Percentiles rank a stretch among this genome's conserved stretches.
Evolutionary conservation across 192 early-diverging fungal genomes (phyloP).

Genomic region (Coemansia guatemalensis): DNA sequence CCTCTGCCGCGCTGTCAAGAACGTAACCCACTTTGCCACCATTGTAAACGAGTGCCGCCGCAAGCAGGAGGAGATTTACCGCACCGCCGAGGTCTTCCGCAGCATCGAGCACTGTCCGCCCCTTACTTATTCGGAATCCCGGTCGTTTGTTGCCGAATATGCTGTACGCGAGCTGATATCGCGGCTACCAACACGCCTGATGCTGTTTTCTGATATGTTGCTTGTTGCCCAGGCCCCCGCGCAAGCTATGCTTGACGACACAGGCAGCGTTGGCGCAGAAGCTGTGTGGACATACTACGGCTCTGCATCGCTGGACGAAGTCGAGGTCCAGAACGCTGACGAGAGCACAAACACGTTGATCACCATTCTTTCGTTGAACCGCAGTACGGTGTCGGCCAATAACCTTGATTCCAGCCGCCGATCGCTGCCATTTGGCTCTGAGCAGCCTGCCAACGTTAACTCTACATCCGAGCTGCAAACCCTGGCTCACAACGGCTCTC

Average conservation of each 20-base stretch:
- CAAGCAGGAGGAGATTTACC: constrained; percentile 50
- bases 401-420: constrained; percentile 16
- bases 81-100: constrained; percentile 31
- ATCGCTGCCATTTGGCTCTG: constrained; percentile 23
- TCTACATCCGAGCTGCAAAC: constrained; percentile 14
- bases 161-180: constrained; percentile 49
- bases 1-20: constrained; percentile 48
- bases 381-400: constrained; percentile 15
- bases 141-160: constrained; percentile 37
- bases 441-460: constrained; percentile 1
- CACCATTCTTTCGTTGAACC: constrained; percentile 49
- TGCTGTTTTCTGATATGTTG: constrained; percentile 46
- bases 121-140: constrained; percentile 30
- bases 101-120: constrained; percentile 41
- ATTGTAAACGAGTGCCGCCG: constrained; percentile 53
- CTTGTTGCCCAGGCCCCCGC: constrained; percentile 45
- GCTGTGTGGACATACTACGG: constrained; percentile 50
- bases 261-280: constrained; percentile 13
- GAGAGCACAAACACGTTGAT: constrained; percentile 48
- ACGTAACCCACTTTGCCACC: constrained; percentile 48
- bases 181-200: constrained; percentile 41
- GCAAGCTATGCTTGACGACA: constrained; percentile 29
- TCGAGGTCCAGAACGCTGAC: constrained; percentile 50
- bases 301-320: constrained; percentile 38
- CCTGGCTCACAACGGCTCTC: constrained; percentile 8